Base-by-base conservation (phyloP, 805 yeast species). In the Diddensiella santjacobensis region DNA sequence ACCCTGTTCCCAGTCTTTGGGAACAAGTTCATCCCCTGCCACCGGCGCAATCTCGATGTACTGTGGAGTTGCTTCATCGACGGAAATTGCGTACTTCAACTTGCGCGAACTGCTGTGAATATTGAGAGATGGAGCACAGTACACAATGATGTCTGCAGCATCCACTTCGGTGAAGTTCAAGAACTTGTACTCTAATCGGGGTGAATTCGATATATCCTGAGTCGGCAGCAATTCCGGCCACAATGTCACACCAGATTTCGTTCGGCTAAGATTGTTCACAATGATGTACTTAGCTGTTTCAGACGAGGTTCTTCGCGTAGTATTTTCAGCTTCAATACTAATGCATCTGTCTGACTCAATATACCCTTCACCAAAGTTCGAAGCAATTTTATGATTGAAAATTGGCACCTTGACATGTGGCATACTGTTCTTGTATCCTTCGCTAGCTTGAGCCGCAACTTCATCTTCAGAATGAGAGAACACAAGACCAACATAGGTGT, bases 71-170 rank as follows among this genome's bases (percentile, higher is more conserved):
- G 51, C 59, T 41, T 57, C 60, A 44, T 61, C 65, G 29, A 61
- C 45, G 3, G 62, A 47, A 36, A 61, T 47, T n/a, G 58, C 63
- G 44, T 61, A 61, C 37, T 51, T 50, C 42, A 61, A 55, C 5
- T 61, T 62, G 6, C 52, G 38, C 22, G 37, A 17, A 3, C 57
- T 60, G 35, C 54, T 52, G 3, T 59, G 49, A 23, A 51, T 44
- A 45, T 61, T 61, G 40, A 60, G 50, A 18, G 61, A 52, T 37
- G 65, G 63, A 3, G 64, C 50, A 2, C 51, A 43, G 22, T 56
- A 53, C 3, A 58, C 48, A 10, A 45, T 46, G 20, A 55, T 42
- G 22, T 49, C 48, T 6, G 63, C 53, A 29, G 24, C 33, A 22
- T 58, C 54, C n/a, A 30, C 45, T 11, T 35, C 36, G 11, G 46